A percentile compares a stretch with the other conserved stretches of the same genome.
Evolutionary conservation across 1,139 yeast species (phyloP).

Genomic region (Kodamaea arcana): DNA sequence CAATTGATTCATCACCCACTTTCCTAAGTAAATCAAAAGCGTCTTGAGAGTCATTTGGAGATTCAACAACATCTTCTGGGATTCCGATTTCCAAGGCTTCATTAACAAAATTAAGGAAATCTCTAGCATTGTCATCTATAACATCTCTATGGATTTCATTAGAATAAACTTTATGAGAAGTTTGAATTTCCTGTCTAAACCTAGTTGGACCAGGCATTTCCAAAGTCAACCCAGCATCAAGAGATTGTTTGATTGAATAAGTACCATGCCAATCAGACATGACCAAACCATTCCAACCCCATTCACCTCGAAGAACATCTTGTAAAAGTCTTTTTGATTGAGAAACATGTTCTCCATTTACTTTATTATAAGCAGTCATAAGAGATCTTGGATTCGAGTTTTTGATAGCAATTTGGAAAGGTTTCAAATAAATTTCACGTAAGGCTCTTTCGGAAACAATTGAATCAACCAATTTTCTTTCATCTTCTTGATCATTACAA

Average conservation of each 20-base stretch:
- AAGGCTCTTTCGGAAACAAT: slow-evolving; percentile 54
- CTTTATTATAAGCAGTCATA: slow-evolving; percentile 60
- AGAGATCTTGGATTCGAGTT: slow-evolving; percentile 47
- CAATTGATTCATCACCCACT: slow-evolving; percentile 17
- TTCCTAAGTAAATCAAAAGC: slow-evolving; percentile 13
- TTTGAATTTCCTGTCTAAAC: slow-evolving; percentile 37
- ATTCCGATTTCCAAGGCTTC: slow-evolving; percentile 14
- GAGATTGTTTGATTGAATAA: slow-evolving; percentile 42
- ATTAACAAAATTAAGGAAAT: slow-evolving; percentile 15
- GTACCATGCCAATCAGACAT: slow-evolving; percentile 67
- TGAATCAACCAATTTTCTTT: slow-evolving; percentile 46
- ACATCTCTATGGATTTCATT: slow-evolving; percentile 20
- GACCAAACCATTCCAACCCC: slow-evolving; percentile 53
- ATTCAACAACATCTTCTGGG: slow-evolving; percentile 12
- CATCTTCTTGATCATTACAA: slow-evolving; percentile 58
- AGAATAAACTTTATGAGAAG: slow-evolving; percentile 33
- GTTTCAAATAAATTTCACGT: slow-evolving; percentile 57
- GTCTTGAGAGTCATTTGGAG: slow-evolving; percentile 13
- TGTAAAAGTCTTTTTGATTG: slow-evolving; percentile 40
- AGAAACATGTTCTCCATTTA: slow-evolving; percentile 57
- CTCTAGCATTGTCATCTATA: slow-evolving; percentile 15
- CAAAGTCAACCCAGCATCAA: slow-evolving; percentile 55
- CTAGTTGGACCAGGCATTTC: slow-evolving; percentile 64
- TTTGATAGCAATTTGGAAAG: slow-evolving; percentile 57
- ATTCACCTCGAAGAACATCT: slow-evolving; percentile 49